Evolutionary conservation across 495 filamentous ascomycete species (phyloP).

Genomic region (Penicillium crystallinum): DNA sequence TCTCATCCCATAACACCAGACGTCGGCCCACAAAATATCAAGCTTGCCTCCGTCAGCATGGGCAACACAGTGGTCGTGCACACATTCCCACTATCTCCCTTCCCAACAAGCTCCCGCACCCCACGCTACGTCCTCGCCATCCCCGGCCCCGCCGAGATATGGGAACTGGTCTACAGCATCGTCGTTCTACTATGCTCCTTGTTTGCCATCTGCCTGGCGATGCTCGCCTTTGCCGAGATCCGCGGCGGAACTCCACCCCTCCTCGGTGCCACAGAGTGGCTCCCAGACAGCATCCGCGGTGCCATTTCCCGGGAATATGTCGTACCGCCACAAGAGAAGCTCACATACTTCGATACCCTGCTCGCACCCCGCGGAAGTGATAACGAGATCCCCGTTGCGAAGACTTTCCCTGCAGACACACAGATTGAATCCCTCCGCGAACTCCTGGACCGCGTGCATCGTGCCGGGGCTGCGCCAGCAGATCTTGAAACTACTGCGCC

Average conservation of each 20-base stretch:
- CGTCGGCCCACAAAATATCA: constrained; percentile 56
- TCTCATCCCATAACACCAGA: constrained; percentile 40
- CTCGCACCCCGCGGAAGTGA: not conserved
- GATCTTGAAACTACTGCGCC: constrained; percentile 16
- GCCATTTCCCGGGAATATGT: constrained; percentile 20
- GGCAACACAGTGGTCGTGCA: constrained; percentile 83
- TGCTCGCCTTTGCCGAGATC: constrained; percentile 65
- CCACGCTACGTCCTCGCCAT: constrained; percentile 65
- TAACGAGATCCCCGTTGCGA: not conserved
- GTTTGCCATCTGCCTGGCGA: constrained; percentile 52
- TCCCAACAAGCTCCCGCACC: constrained; percentile 39
- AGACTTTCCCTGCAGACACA: not conserved
- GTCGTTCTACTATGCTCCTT: constrained; percentile 48
- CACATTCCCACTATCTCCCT: constrained; percentile 66
- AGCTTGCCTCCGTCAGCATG: constrained; percentile 79
- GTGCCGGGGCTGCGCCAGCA: constrained; percentile 18
- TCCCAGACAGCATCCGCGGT: constrained; percentile 32
- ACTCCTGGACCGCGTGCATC: constrained; percentile 25
- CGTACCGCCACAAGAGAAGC: constrained; percentile 9
- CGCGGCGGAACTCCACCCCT: constrained; percentile 55
- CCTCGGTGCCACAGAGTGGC: constrained; percentile 47
- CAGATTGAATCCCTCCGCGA: constrained; percentile 18
- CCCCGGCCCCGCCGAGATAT: constrained; percentile 46
- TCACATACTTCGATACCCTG: constrained; percentile 18
- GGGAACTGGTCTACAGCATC: constrained; percentile 42